Evolutionary conservation across 2,329 filamentous ascomycete species (phyloP).

Genomic region (Cercospora beticola): DNA sequence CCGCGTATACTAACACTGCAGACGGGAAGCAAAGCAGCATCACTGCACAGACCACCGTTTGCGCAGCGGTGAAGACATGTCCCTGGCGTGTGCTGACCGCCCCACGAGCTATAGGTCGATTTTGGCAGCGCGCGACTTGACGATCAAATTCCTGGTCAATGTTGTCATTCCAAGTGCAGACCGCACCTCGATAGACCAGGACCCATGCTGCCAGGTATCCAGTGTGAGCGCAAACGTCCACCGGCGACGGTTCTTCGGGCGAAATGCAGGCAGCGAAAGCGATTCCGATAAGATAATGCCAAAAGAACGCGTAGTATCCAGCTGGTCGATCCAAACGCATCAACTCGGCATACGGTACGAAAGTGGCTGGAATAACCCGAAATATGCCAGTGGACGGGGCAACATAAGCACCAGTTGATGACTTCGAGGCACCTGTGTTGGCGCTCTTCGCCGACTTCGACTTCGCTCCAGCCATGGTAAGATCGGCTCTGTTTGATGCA

Average conservation of each 20-base stretch:
- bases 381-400: constrained; percentile 14
- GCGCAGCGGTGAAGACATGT: constrained; percentile 15
- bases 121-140: constrained; percentile 11
- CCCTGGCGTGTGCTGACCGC: constrained; percentile 16
- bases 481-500: neutral
- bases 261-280: constrained; percentile 16
- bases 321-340: constrained; percentile 18
- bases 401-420: neutral
- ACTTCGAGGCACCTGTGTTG: neutral
- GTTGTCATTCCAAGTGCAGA: constrained; percentile 21
- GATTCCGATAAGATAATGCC: constrained; percentile 18
- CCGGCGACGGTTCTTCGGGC: neutral
- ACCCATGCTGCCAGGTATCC: constrained; percentile 15
- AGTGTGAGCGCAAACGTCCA: constrained; percentile 3
- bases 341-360: constrained; percentile 18
- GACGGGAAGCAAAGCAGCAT: constrained; percentile 7
- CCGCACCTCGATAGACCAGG: constrained; percentile 12
- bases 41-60: constrained; percentile 4
- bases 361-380: constrained; percentile 6
- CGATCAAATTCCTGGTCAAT: constrained; percentile 20
- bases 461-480: constrained; percentile 1
- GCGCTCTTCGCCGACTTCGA: neutral
- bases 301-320: constrained; percentile 20
- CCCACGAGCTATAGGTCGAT: constrained; percentile 18
- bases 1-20: constrained; percentile 2